Conservation (phyloP, 148 eudicot genomes). For the Cornus suecica region DNA sequence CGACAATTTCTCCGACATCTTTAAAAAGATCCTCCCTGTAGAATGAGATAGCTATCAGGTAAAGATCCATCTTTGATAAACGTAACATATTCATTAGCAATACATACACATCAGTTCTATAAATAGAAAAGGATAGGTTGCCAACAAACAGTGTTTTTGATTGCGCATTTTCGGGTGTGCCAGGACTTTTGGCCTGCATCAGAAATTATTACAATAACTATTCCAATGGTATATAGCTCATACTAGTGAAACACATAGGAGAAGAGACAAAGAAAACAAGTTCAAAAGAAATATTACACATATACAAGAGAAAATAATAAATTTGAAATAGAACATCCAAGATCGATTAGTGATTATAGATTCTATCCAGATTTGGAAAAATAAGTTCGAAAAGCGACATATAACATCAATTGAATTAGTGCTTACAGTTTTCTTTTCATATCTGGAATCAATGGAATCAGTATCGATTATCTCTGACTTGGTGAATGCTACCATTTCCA, state of each 20-base stretch:
- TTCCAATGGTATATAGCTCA: background rate
- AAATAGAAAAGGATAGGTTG: conserved; percentile 57
- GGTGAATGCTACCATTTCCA: conserved; percentile 53
- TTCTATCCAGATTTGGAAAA: conserved; percentile 4
- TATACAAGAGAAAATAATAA: too few relatives aligned
- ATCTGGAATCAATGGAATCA: too few relatives aligned
- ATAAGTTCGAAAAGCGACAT: background rate
- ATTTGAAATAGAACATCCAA: background rate
- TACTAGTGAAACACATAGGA: background rate
- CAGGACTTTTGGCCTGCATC: conserved; percentile 69
- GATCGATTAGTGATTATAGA: conserved; percentile 32
- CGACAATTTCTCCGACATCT: conserved; percentile 54
- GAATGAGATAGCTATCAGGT: background rate
- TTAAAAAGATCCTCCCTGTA: conserved; percentile 71
- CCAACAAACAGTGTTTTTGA: conserved; percentile 78
- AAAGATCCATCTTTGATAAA: background rate
- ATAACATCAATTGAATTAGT: background rate
- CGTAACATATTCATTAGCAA: background rate
- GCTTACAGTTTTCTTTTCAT: conserved; percentile 39
- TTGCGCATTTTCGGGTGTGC: conserved; percentile 48
- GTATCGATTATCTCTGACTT: conserved; percentile 14
- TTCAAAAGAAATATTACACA: too few relatives aligned
- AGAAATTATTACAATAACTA: background rate
- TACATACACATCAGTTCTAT: conserved; percentile 71
- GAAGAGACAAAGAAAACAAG: too few relatives aligned